A percentile compares a stretch with the other conserved stretches of the same genome.
Evolutionary conservation across 2,329 filamentous ascomycete genomes (phyloP).

Genomic region (Alternaria atra): DNA sequence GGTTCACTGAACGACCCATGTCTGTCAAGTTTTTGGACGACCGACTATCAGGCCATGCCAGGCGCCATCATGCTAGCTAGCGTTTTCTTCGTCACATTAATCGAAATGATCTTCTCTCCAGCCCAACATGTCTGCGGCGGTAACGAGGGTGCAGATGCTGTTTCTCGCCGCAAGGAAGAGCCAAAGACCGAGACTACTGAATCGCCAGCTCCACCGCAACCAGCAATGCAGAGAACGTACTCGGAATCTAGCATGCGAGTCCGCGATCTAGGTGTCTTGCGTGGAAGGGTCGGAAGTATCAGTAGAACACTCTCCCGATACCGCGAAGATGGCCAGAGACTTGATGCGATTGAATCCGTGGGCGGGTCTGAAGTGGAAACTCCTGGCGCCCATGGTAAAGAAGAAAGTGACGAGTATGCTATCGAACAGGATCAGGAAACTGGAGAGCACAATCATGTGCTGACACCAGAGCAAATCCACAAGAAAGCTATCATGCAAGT

Average conservation of each 20-base stretch:
- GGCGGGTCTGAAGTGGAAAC: constrained; percentile 46
- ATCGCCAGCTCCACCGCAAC: constrained; percentile 12
- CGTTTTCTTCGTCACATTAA: constrained; percentile 68
- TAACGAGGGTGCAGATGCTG: constrained; percentile 49
- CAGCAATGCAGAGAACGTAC: constrained; percentile 25
- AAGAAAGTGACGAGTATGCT: constrained; percentile 33
- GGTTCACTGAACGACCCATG: constrained; percentile 54
- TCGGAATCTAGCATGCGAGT: constrained; percentile 36
- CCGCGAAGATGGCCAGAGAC: constrained; percentile 34
- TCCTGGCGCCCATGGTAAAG: constrained; percentile 52
- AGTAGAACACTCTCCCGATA: constrained; percentile 42
- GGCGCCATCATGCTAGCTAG: constrained; percentile 70
- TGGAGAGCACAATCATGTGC: constrained; percentile 20
- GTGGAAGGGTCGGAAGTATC: constrained; percentile 38
- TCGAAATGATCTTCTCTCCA: constrained; percentile 68
- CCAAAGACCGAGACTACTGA: constrained; percentile 7
- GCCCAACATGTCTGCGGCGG: constrained; percentile 66
- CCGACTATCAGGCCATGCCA: constrained; percentile 67
- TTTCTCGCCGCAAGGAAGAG: constrained; percentile 25
- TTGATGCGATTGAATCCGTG: constrained; percentile 57
- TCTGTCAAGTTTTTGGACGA: constrained; percentile 66
- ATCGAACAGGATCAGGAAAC: constrained; percentile 37
- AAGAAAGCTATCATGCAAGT: constrained; percentile 46
- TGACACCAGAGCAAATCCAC: constrained; percentile 36
- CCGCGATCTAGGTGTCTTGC: constrained; percentile 34